Evolutionary conservation across 495 filamentous ascomycete genomes (phyloP), one percentile per base, ranked within the genome.

Genomic region (Bryoglossum gracile): DNA sequence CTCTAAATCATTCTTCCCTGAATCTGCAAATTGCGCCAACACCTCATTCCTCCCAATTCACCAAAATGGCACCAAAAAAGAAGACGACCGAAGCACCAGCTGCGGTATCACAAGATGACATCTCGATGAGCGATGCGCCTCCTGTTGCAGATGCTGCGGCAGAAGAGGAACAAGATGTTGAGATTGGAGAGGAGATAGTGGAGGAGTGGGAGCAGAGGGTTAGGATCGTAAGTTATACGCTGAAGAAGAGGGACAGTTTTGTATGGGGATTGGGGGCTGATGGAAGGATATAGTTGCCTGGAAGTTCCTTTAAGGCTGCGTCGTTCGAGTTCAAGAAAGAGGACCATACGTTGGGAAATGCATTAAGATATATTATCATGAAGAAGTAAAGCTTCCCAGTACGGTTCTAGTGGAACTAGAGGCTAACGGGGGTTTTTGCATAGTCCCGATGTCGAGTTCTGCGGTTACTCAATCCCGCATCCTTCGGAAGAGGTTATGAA

Each of bases 401-500:
- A 30, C 6, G 26, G 26, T 30, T 13, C 13, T 30, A 6, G 26
- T 5, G 13, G 13, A 30, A 13, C 26, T 13, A 6, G 6, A 6
- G 26, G 26, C 26, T 30, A 13, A 30, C 13, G 24, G 8, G 13
- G 21, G 11, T 19, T 19, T 30, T 10, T 45, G 45, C 19, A 38
- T 49, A 94, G 91, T 63, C 92, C 92, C 26, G 78, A 87, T 35
- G 92, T 98, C 26, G 92, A 98, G 60, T 92, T 98, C 68, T 97
- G 94, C 69, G 92, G 90, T 35, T 97, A 98, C 63, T 89, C 92
- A 3, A 97, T 98, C 45, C 92, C 92, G 8, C 92, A 98, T 70
- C 92, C 94, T 26, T 94, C 90, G 14, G 92, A 98, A 61, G 68
- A 81, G 10, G 90, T 94, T 68, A 95, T 98, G 92, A 94, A 96